These are phyloP conservation scores for Mycena rosella DNA, from an alignment of 768 basidiomycete species.

Conservation along the genomic window DNA sequence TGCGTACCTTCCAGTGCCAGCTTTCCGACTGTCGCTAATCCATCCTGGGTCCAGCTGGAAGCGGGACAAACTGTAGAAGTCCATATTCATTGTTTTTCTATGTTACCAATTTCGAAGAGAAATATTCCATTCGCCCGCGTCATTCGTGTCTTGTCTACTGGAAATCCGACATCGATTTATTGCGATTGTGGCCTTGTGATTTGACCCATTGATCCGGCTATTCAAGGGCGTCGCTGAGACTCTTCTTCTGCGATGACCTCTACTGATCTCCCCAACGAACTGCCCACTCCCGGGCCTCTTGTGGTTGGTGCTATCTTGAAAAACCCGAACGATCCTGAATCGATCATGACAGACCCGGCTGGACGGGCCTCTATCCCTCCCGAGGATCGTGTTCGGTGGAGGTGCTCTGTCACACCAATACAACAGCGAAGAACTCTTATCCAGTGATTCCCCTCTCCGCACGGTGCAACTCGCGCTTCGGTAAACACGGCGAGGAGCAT, in stretches of 20 bases:
- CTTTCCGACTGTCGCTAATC: slow-evolving; percentile 17
- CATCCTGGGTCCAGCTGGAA: slow-evolving; percentile 67
- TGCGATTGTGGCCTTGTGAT: slow-evolving; percentile 28
- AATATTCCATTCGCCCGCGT: slow-evolving; percentile 10
- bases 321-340: slow-evolving; percentile 8
- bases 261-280: slow-evolving; percentile 47
- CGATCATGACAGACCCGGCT: slow-evolving; percentile 44
- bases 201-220: slow-evolving; percentile 30
- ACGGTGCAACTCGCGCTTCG: slow-evolving; percentile 81
- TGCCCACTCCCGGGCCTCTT: slow-evolving; percentile 52
- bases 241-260: slow-evolving; percentile 29
- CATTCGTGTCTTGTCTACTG: slow-evolving; percentile 13
- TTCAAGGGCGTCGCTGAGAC: slow-evolving; percentile 6
- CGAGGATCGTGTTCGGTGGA: slow-evolving; percentile 76
- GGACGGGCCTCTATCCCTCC: slow-evolving; percentile 52
- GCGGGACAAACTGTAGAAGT: slow-evolving; percentile 75
- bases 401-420: slow-evolving; percentile 78
- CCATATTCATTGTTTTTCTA: slow-evolving; percentile 29
- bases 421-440: slow-evolving; percentile 70
- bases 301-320: slow-evolving; percentile 50
- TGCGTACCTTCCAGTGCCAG: slow-evolving; percentile 47
- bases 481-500: slow-evolving; percentile 52
- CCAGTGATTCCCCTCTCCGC: slow-evolving; percentile 69
- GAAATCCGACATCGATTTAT: too few species aligned
- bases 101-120: slow-evolving; percentile 19